These are phyloP conservation scores for Monosporascus sp. DNA, from an alignment of 2,329 filamentous ascomycete species.

Conservation along the genomic window DNA sequence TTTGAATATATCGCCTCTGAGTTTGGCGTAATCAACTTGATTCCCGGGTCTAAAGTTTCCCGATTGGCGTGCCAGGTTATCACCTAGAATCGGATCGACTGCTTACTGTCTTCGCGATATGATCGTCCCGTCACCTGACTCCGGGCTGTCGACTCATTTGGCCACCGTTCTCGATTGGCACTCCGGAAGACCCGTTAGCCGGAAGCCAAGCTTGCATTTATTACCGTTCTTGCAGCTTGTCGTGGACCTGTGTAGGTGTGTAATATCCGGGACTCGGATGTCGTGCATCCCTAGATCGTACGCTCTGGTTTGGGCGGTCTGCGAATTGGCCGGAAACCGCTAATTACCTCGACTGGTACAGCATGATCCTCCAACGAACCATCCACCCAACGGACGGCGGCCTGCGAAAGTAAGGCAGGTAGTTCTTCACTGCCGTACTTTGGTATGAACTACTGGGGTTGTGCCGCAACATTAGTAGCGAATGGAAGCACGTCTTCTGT, in stretches of 20 bases:
- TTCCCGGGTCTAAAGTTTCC: not conserved
- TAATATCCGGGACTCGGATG: slow-evolving; percentile 15
- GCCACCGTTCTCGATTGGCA: not conserved
- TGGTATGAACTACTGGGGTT: slow-evolving; percentile 1
- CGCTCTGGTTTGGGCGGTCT: slow-evolving; percentile 5
- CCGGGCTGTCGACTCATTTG: not conserved
- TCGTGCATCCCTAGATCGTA: slow-evolving; percentile 14
- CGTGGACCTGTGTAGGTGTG: slow-evolving; percentile 14
- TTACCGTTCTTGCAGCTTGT: slow-evolving; percentile 8
- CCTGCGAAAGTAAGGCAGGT: not conserved
- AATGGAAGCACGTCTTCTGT: slow-evolving; percentile 7
- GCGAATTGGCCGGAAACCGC: slow-evolving; percentile 9
- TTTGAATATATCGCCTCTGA: not conserved
- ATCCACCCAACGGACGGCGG: not conserved
- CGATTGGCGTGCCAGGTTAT: not conserved
- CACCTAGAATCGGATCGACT: not conserved
- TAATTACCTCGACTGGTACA: slow-evolving; percentile 21
- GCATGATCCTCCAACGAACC: slow-evolving; percentile 15
- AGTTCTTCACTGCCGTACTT: not conserved
- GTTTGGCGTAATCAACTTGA: not conserved
- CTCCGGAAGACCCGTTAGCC: not conserved
- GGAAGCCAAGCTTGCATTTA: not conserved
- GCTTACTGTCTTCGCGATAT: not conserved
- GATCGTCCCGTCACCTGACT: not conserved
- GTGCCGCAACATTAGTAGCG: slow-evolving; percentile 4